phyloP scores from a whole-genome alignment of 495 filamentous ascomycete genomes.

The Opeltia flavorubescens region DNA sequence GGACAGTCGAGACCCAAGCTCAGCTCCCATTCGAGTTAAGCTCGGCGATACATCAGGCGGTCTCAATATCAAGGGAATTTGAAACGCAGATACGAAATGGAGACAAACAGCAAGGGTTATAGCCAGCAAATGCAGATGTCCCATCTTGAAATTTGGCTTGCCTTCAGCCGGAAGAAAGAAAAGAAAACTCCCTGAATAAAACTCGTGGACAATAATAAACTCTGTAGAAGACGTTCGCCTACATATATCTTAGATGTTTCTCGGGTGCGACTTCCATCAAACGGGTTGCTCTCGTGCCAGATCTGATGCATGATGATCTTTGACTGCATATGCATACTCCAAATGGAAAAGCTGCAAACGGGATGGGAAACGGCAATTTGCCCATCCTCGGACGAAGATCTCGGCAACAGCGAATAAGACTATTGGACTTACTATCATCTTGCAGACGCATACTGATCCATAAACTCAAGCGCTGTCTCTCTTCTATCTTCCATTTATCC shows the following conservation, averaged over 20 bases:
- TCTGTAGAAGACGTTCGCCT: neutral
- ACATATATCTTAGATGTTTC: neutral
- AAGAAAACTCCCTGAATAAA: neutral
- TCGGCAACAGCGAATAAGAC: too few species aligned
- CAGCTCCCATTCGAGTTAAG: neutral
- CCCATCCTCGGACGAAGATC: too few species aligned
- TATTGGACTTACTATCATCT: too few species aligned
- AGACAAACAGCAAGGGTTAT: neutral
- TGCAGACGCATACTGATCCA: too few species aligned
- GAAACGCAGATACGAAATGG: neutral
- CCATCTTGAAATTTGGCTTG: neutral
- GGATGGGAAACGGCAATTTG: too few species aligned
- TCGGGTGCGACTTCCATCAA: neutral
- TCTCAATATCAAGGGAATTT: neutral
- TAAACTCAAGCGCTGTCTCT: too few species aligned
- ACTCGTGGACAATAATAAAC: neutral
- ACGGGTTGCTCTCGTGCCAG: neutral
- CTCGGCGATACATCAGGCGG: neutral
- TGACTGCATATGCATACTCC: too few species aligned
- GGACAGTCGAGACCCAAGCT: neutral
- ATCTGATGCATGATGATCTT: neutral
- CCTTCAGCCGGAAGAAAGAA: neutral
- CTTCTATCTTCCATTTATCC: too few species aligned
- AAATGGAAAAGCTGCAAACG: too few species aligned
- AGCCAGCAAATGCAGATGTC: neutral